These are phyloP conservation scores for Salicornia ramosissima DNA, from an alignment of 148 eudicot species.

Conservation along the genomic window DNA sequence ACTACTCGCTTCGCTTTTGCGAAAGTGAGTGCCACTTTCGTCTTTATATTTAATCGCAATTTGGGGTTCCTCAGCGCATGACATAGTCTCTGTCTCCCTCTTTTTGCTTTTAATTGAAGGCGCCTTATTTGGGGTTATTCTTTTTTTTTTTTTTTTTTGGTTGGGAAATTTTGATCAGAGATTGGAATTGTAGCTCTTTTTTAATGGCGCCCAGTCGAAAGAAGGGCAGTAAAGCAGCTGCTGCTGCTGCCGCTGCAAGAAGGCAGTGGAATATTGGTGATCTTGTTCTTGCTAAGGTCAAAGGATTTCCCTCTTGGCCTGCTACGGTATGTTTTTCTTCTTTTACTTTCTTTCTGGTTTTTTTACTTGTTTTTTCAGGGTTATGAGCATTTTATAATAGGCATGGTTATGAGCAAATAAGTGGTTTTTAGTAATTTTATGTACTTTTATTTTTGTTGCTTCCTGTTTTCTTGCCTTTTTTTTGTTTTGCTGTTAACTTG, in stretches of 20 bases:
- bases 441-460: background rate
- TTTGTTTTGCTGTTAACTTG: background rate
- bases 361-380: background rate
- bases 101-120: background rate
- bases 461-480: background rate
- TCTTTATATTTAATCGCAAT: constrained; percentile 2
- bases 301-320: constrained; percentile 98
- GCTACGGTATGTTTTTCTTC: constrained; percentile 57
- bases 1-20: constrained; percentile 10
- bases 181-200: background rate
- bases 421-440: background rate
- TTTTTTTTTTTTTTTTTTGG: constrained; percentile 3
- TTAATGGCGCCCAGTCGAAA: constrained; percentile 81
- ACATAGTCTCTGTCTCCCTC: background rate
- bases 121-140: background rate
- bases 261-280: constrained; percentile 88
- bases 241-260: constrained; percentile 74
- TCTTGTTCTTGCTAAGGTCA: constrained; percentile 97
- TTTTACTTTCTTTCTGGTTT: background rate
- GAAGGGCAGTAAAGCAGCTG: constrained; percentile 66
- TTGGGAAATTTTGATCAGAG: background rate
- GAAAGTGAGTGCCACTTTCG: constrained; percentile 10
- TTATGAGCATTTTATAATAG: background rate
- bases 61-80: constrained; percentile 14
- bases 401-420: background rate